Base-by-base conservation (phyloP, 176 grass and related monocot species). In the Carex kokanica region DNA sequence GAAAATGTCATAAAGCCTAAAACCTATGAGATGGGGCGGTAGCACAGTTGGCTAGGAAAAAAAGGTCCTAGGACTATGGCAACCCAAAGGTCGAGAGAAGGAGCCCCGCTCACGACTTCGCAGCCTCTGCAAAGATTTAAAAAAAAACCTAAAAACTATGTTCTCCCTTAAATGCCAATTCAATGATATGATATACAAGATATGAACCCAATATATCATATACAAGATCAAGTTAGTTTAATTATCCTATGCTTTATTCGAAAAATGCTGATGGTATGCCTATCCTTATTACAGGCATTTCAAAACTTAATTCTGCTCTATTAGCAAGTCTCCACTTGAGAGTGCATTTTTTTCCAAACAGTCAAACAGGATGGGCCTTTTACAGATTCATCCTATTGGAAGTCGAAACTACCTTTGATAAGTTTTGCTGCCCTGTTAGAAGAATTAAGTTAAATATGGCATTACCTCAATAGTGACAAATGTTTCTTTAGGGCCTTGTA, bases 401-500 rank as follows among this genome's bases (percentile, higher is more conserved):
- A 59, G 5, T 59, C 6, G 17, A 7, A 12, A 61, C 21, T 61
- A 21, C 59, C 24, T 61, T 61, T 61, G 8, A 6, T 10, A n/a
- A 25, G 59, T 24, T 61, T 61, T 61, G 8, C 10, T 6, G 59
- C 8, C 59, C 20, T 61, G 8, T 23, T 3, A 23, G 59, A 61
- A 61, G 59, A 63, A 57, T 49, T 60, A 69, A 82, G 81, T 67
- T 67, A 85, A 52, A 85, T 25, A 53, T 55, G 34, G 51, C 52
- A 70, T 53, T 89, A 93, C 96, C 96, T 98, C 87, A 86, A 95
- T 90, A 3, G 91, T 93, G 68, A 98, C 93, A 83, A 91, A 93
- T 18, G 96, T 98, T 87, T 95, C 96, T 61, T 93, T 90, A 71
- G 96, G 96, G 83, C 96, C 93, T 77, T 98, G 96, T 82, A 98